Evolutionary conservation across 1,284 basidiomycete genomes (phyloP), one percentile per base, ranked within the genome.

Genomic region (Moesziomyces globuligerus): DNA sequence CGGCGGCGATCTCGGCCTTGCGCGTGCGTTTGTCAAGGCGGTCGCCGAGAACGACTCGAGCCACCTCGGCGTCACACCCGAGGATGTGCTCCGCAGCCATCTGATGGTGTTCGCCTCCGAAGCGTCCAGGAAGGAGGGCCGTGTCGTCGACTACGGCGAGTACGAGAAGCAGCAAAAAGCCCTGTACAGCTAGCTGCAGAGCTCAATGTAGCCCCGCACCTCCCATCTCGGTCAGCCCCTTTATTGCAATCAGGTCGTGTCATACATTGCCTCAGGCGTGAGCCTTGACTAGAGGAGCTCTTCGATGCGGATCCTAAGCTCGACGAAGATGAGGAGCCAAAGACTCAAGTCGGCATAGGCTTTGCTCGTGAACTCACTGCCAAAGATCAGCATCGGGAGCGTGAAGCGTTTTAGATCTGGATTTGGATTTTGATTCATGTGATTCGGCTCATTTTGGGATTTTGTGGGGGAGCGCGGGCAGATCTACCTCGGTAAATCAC

Each of bases 21-120:
- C 61, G n/a, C 57, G 61, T 25, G 61, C 61, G 7, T 65, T 65
- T 38, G 61, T 65, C 47, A 65, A 65, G 55, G 61, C 61, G 7
- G 61, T 65, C 4, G 61, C 61, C 10, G 54, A 52, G 8, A 58
- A 65, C 36, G 61, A 65, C 20, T 34, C 61, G 1, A 51, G 18
- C 18, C 61, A 65, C 26, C 21, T 65, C 36, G 61, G 61, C n/a
- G 61, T 65, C 36, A 59, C 62, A 21, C 62, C 55, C 4, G 50
- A 58, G 23, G 62, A 66, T 26, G 62, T 66, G 49, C 51, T 59
- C 0, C 45, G 62, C 15, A 66, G 62, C 47, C 61, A 65, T 24
- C 26, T 66, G 38, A 66, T 66, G 62, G 62, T 66, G 21, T 66
- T 54, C 26, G 62, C 55, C 13, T 49, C 51, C 13, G 55, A 66